Evolutionary conservation across 495 filamentous ascomycete genomes (phyloP).

Genomic region (Geoglossum glabrum): DNA sequence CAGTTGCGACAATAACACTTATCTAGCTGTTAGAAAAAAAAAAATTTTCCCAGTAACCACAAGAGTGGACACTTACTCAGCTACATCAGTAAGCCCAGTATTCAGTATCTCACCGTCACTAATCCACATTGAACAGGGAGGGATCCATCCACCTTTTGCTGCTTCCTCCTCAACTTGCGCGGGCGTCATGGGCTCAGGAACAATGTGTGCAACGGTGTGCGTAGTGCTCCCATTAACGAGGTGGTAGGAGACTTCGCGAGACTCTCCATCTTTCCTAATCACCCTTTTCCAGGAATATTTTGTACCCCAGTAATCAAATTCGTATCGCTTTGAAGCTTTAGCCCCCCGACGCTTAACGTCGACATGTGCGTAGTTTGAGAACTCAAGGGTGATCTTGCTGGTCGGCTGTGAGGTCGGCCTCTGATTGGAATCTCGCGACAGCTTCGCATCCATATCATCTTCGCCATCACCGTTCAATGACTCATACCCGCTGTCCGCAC

Average conservation of each 20-base stretch:
- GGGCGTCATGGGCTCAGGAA: conserved; percentile 56
- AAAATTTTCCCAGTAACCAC: background rate
- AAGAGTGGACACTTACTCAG: conserved; percentile 53
- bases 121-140: conserved; percentile 77
- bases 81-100: conserved; percentile 47
- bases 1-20: conserved; percentile 78
- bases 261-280: conserved; percentile 36
- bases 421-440: conserved; percentile 8
- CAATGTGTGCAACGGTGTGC: conserved; percentile 56
- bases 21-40: background rate
- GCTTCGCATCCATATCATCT: conserved; percentile 20
- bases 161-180: conserved; percentile 52
- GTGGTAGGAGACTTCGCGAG: conserved; percentile 50
- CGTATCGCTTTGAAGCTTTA: conserved; percentile 57
- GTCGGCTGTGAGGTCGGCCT: conserved; percentile 27
- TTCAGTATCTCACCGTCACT: conserved; percentile 47
- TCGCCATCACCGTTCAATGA: conserved; percentile 28
- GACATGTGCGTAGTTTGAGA: conserved; percentile 92
- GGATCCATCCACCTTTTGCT: conserved; percentile 72
- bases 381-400: conserved; percentile 74
- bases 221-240: conserved; percentile 47
- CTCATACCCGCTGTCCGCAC: conserved; percentile 41
- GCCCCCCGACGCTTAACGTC: conserved; percentile 55
- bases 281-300: conserved; percentile 72
- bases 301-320: conserved; percentile 81